These are phyloP conservation scores for Grosmannia huntii DNA, from an alignment of 2,329 filamentous ascomycete genomes.

Conservation along the genomic window DNA sequence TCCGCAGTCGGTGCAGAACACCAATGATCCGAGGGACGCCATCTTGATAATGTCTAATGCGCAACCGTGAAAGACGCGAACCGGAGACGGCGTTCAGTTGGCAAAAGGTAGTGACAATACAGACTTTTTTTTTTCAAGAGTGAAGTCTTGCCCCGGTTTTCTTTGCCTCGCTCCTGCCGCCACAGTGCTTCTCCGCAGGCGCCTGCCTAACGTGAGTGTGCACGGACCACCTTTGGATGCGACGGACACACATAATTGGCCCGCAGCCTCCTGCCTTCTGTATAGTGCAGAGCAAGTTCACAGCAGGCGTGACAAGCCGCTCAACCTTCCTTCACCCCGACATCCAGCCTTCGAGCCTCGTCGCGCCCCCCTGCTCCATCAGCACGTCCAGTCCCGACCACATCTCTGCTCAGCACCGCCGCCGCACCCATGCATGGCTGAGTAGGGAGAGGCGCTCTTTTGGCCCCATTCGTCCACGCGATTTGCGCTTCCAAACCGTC, in stretches of 20 bases:
- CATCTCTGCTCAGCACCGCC: neutral
- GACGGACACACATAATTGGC: neutral
- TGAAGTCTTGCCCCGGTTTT: neutral
- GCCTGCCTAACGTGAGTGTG: neutral
- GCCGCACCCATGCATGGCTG: neutral
- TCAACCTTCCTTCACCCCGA: neutral
- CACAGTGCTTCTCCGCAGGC: neutral
- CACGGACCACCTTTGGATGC: neutral
- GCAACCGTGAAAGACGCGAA: neutral
- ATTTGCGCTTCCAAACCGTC: neutral
- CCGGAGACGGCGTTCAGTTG: too few species aligned
- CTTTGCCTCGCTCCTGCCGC: neutral
- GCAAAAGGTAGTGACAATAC: too few species aligned
- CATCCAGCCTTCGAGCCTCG: neutral
- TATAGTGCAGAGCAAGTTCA: neutral
- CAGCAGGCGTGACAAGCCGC: neutral
- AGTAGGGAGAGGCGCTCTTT: neutral
- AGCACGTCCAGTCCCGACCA: neutral
- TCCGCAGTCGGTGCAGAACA: constrained; percentile 89
- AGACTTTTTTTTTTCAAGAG: constrained; percentile 9
- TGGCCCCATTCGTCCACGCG: neutral
- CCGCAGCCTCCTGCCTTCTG: neutral
- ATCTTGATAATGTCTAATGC: constrained; percentile 32
- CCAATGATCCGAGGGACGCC: constrained; percentile 79
- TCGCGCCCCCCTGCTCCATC: neutral